Evolutionary conservation across 768 basidiomycete genomes (phyloP).

Genomic region (Kondoa malvinella): DNA sequence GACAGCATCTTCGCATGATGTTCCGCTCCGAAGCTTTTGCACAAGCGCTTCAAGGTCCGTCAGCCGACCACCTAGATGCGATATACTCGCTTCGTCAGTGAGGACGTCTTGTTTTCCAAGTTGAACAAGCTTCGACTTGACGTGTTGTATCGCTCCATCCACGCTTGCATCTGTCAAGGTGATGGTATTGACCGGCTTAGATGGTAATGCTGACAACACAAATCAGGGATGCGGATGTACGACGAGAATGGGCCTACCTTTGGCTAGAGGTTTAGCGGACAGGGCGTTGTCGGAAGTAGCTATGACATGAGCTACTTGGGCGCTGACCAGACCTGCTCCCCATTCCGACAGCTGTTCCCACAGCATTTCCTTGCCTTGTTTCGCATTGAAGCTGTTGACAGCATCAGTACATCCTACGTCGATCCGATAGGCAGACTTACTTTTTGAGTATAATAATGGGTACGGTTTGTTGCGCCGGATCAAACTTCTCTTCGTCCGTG

Average conservation of each 20-base stretch:
- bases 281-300: slow-evolving; percentile 79
- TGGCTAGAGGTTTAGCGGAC: slow-evolving; percentile 64
- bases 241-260: slow-evolving; percentile 38
- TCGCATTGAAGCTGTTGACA: slow-evolving; percentile 26
- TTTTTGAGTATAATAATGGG: slow-evolving; percentile 62
- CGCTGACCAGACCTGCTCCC: slow-evolving; percentile 66
- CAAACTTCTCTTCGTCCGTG: slow-evolving; percentile 11
- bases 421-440: slow-evolving; percentile 8
- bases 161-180: slow-evolving; percentile 71
- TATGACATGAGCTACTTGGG: slow-evolving; percentile 81
- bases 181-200: slow-evolving; percentile 63
- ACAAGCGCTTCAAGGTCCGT: slow-evolving; percentile 55
- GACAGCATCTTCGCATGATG: slow-evolving; percentile 23
- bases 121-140: slow-evolving; percentile 58
- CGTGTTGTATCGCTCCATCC: slow-evolving; percentile 58
- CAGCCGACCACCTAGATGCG: slow-evolving; percentile 71
- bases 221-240: not conserved
- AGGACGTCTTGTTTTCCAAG: slow-evolving; percentile 13
- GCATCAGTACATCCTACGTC: not conserved
- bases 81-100: slow-evolving; percentile 38
- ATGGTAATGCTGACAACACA: slow-evolving; percentile 49
- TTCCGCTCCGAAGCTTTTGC: slow-evolving; percentile 23
- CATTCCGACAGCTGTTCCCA: slow-evolving; percentile 62
- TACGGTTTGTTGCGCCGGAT: slow-evolving; percentile 41
- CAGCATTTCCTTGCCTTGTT: slow-evolving; percentile 36